These are phyloP conservation scores for Rubus idaeus DNA, from an alignment of 306 rosid species.

Conservation along the genomic window DNA sequence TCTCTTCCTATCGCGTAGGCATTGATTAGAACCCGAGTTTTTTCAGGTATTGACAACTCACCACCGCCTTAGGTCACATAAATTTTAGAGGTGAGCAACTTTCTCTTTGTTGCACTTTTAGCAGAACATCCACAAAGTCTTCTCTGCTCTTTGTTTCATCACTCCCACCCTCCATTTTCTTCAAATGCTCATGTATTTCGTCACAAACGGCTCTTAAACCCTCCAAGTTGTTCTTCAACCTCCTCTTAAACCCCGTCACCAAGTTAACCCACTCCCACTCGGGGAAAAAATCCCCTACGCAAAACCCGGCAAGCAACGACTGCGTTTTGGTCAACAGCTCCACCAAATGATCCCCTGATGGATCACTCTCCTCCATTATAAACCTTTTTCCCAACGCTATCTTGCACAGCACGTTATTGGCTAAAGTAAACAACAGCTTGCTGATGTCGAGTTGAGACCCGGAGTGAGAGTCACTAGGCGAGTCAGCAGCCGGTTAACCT, in stretches of 20 bases:
- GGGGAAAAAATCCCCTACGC: slow-evolving; percentile 39
- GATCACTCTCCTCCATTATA: background rate
- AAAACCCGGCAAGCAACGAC: slow-evolving; percentile 39
- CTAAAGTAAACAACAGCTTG: slow-evolving; percentile 18
- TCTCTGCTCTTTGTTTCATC: slow-evolving; percentile 1
- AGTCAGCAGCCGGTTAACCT: slow-evolving; percentile 28
- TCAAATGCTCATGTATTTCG: slow-evolving; percentile 31
- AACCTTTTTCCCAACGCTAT: slow-evolving; percentile 41
- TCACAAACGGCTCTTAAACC: slow-evolving; percentile 35
- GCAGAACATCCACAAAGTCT: slow-evolving; percentile 44
- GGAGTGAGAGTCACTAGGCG: background rate
- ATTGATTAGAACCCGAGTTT: slow-evolving; percentile 29
- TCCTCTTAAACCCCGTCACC: slow-evolving; percentile 23
- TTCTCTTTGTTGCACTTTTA: slow-evolving; percentile 28
- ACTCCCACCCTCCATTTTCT: background rate
- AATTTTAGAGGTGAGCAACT: too few relatives aligned
- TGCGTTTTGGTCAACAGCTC: slow-evolving; percentile 31
- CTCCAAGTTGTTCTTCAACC: slow-evolving; percentile 27
- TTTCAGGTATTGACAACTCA: too few relatives aligned
- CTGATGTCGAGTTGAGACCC: slow-evolving; percentile 24
- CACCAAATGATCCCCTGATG: slow-evolving; percentile 15
- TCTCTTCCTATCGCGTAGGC: slow-evolving; percentile 38
- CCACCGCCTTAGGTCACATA: too few relatives aligned
- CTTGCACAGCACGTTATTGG: slow-evolving; percentile 37
- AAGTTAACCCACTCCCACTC: slow-evolving; percentile 32